Percentiles rank a stretch among this genome's conserved stretches.
Conservation (phyloP, 2,329 filamentous ascomycete species). For the Clarireedia monteithiana region DNA sequence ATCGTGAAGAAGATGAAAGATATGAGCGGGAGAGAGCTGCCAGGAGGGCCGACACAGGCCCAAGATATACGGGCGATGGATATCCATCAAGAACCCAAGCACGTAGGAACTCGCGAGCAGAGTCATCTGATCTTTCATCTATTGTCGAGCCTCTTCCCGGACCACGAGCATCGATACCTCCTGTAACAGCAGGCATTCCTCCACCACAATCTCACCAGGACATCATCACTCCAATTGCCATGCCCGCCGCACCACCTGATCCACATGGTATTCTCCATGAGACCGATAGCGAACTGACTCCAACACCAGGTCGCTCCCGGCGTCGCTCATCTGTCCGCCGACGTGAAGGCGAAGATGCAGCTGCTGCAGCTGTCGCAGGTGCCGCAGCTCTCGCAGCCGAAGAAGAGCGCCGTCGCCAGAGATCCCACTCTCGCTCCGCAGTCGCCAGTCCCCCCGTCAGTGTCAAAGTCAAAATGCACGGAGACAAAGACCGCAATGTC, state of each 20-base stretch:
- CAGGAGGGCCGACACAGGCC: slow-evolving; percentile 40
- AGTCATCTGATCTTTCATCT: slow-evolving; percentile 27
- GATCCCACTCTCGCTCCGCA: slow-evolving; percentile 16
- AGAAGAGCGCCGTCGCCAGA: slow-evolving; percentile 33
- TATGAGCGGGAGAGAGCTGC: slow-evolving; percentile 53
- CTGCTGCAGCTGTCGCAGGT: slow-evolving; percentile 37
- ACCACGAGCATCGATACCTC: slow-evolving; percentile 31
- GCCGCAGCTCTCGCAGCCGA: slow-evolving; percentile 41
- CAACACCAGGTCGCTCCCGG: slow-evolving; percentile 30
- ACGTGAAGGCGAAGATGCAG: slow-evolving; percentile 36
- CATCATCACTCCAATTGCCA: slow-evolving; percentile 32
- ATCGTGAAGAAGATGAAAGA: slow-evolving; percentile 33
- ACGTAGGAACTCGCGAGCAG: slow-evolving; percentile 27
- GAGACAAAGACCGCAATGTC: slow-evolving; percentile 52
- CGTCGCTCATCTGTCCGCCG: slow-evolving; percentile 40
- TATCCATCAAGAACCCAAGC: slow-evolving; percentile 37
- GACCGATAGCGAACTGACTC: slow-evolving; percentile 13
- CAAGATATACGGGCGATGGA: slow-evolving; percentile 64
- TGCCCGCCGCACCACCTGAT: slow-evolving; percentile 49
- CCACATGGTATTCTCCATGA: slow-evolving; percentile 38
- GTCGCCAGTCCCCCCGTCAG: slow-evolving; percentile 42
- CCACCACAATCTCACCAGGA: slow-evolving; percentile 36
- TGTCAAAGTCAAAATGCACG: slow-evolving; percentile 52
- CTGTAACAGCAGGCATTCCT: background rate
- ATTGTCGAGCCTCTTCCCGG: slow-evolving; percentile 27